Conservation (phyloP, 306 rosid species). For the Urtica urens region DNA sequence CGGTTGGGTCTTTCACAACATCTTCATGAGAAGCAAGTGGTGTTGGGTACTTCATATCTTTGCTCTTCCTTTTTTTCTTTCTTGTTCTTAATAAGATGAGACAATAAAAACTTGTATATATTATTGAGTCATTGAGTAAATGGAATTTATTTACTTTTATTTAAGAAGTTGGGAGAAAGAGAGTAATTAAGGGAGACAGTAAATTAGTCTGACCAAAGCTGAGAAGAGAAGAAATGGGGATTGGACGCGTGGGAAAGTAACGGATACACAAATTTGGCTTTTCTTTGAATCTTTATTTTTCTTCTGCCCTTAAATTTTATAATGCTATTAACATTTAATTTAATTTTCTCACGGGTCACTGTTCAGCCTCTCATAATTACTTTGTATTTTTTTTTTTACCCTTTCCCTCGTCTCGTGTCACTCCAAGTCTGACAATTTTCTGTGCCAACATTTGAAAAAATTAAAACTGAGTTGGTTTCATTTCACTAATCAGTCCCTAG, state of each 20-base stretch:
- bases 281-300: conserved; percentile 14
- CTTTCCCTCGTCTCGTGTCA: conserved; percentile 7
- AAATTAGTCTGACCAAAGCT: conserved; percentile 24
- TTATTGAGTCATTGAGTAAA: neutral
- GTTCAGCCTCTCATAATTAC: conserved; percentile 24
- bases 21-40: conserved; percentile 61
- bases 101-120: neutral
- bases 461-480: neutral
- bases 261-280: conserved; percentile 55
- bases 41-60: conserved; percentile 50
- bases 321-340: conserved; percentile 4
- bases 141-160: conserved; percentile 24
- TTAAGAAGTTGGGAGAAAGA: conserved; percentile 24
- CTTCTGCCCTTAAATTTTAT: neutral
- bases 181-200: conserved; percentile 26
- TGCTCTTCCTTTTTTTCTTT: conserved; percentile 10
- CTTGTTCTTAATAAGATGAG: conserved; percentile 2
- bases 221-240: conserved; percentile 29
- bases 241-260: conserved; percentile 70
- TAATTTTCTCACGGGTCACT: neutral
- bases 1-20: conserved; percentile 28
- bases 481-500: conserved; percentile 23
- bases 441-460: neutral
- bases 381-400: neutral
- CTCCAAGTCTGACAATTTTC: conserved; percentile 9